A percentile compares a stretch with the other conserved stretches of the same genome.
phyloP scores from a whole-genome alignment of 2,329 filamentous ascomycete genomes.

The Phialemoniopsis sp. region DNA sequence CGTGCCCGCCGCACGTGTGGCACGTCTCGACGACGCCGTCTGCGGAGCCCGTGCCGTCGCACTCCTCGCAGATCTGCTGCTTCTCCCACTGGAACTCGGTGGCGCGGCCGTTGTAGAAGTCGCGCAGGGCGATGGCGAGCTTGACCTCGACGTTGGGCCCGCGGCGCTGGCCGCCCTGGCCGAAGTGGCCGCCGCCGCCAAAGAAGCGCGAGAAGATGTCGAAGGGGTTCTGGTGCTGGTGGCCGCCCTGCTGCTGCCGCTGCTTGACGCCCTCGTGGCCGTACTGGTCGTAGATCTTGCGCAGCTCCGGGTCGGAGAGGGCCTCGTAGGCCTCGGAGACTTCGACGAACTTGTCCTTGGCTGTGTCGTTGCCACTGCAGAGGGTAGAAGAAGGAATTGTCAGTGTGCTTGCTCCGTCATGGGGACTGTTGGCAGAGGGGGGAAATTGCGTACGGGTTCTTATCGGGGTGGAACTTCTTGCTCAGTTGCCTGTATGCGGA shows the following conservation, averaged over 20 bases:
- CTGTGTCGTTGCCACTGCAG: constrained; percentile 67
- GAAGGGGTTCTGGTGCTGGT: constrained; percentile 76
- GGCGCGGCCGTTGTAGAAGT: constrained; percentile 88
- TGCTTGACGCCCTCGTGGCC: constrained; percentile 89
- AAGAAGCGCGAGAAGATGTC: constrained; percentile 97
- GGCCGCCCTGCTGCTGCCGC: constrained; percentile 65
- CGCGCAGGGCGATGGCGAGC: constrained; percentile 72
- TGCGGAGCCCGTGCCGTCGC: constrained; percentile 78
- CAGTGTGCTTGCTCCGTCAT: too few relatives aligned
- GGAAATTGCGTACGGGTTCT: constrained; percentile 69
- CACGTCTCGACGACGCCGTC: constrained; percentile 85
- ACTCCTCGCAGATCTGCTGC: constrained; percentile 90
- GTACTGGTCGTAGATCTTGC: constrained; percentile 89
- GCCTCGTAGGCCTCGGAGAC: constrained; percentile 95
- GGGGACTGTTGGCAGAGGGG: too few relatives aligned
- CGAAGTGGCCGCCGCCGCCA: constrained; percentile 80
- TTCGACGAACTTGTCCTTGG: constrained; percentile 87
- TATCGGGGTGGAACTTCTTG: constrained; percentile 96
- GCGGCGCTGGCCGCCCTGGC: constrained; percentile 67
- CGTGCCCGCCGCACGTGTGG: constrained; percentile 70
- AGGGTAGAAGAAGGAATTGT: background rate
- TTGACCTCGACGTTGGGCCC: constrained; percentile 89
- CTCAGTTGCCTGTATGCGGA: constrained; percentile 86
- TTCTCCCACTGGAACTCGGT: constrained; percentile 90
- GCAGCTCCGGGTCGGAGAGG: constrained; percentile 72